Base-by-base conservation (phyloP, 2,329 filamentous ascomycete species). In the Pseudonectria buxi region DNA sequence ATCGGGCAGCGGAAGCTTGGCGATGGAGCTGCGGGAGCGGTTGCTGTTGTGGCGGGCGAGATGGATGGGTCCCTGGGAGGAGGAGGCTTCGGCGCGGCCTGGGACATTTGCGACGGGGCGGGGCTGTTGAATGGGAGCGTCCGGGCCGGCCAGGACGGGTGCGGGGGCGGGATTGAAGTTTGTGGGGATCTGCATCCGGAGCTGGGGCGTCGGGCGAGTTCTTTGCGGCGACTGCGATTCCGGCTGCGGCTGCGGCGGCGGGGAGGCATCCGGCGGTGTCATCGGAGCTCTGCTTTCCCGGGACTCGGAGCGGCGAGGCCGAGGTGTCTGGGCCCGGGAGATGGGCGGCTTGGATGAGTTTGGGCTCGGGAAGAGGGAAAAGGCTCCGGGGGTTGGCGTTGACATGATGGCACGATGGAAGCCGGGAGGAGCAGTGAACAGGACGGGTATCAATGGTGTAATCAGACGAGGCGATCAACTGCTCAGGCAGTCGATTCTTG, bases 361-460 rank as follows among this genome's bases (percentile, higher is more conserved):
- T 14, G 71, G 65, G 45, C 64, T 76, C 18, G 74, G 73, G 49
- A 78, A 77, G 41, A 78, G 66, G 40, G 74, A 77, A 56, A 77
- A 75, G 40, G 69, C 68, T 53, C 67, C 69, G 14, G 64, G 54
- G 37, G 59, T 61, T 36, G 56, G 53, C n/a, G 62, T 51, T 24
- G 65, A 61, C 66, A 69, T 69, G 39, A 14, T 42, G 43, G 16
- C 10, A 30, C n/a, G 18, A 6, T 22, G 18, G 18, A 22, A 22
- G 18, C 5, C 5, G 18, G 18, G 9, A 9, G 18, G 18, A 22
- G 18, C 18, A 5, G 9, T 6, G 18, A 22, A 22, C 18, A 22
- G 18, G n/a, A 22, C 18, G 9, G 18, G 5, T 6, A 22, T 22
- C 18, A 22, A 22, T 9, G 9, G 18, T 22, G 18, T 22, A n/a